Percentiles rank a stretch among this genome's conserved stretches.
Evolutionary conservation across 129 eudicot species (phyloP).

Genomic region (Heracleum sosnowskyi): DNA sequence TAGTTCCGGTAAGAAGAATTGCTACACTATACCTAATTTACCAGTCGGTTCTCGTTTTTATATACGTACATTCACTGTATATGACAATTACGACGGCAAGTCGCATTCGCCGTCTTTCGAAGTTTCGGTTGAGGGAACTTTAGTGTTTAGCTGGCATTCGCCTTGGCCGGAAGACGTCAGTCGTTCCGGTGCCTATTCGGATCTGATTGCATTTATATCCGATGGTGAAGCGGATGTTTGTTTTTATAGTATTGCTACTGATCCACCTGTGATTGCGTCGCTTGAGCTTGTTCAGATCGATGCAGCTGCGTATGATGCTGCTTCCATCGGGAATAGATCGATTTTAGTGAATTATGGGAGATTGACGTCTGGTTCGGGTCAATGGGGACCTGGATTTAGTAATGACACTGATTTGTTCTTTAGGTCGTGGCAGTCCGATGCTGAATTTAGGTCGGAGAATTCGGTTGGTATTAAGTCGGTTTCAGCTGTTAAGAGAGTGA

Average conservation of each 20-base stretch:
- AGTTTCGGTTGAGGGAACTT: slow-evolving; percentile 63
- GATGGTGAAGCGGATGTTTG: slow-evolving; percentile 63
- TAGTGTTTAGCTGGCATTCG: slow-evolving; percentile 74
- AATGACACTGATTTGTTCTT: slow-evolving; percentile 71
- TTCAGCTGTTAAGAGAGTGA: slow-evolving; percentile 39
- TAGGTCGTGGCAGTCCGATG: slow-evolving; percentile 78
- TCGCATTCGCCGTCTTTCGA: slow-evolving; percentile 75
- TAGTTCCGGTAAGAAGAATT: slow-evolving; percentile 77
- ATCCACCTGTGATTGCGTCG: slow-evolving; percentile 78
- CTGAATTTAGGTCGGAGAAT: slow-evolving; percentile 30
- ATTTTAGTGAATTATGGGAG: slow-evolving; percentile 81
- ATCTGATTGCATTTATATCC: slow-evolving; percentile 46
- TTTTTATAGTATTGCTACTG: slow-evolving; percentile 90
- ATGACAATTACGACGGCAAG: slow-evolving; percentile 83
- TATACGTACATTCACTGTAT: slow-evolving; percentile 73
- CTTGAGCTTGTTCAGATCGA: slow-evolving; percentile 58
- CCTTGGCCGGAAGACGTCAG: slow-evolving; percentile 71
- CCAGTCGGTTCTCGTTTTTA: slow-evolving; percentile 49
- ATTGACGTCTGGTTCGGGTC: slow-evolving; percentile 59
- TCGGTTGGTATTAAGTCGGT: slow-evolving; percentile 27
- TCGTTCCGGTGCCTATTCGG: slow-evolving; percentile 71
- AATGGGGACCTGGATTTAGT: slow-evolving; percentile 92
- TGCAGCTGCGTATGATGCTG: slow-evolving; percentile 49
- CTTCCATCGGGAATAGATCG: slow-evolving; percentile 26
- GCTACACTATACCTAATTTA: slow-evolving; percentile 63